Evolutionary conservation across 495 filamentous ascomycete genomes (phyloP).

Genomic region (Rusavskia elegans): DNA sequence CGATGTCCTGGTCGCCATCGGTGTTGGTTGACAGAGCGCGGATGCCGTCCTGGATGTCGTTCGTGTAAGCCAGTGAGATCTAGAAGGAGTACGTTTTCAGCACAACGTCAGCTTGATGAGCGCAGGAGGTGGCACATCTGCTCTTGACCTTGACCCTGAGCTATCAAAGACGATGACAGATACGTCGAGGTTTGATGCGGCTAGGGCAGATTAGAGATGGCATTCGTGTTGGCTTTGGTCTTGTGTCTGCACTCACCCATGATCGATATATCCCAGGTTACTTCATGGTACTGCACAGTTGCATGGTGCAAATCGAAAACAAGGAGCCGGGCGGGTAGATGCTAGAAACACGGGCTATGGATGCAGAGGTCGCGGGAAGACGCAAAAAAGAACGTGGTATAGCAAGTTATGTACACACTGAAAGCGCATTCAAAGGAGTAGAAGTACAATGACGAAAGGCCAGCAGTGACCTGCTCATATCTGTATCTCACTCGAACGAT

Average conservation of each 20-base stretch:
- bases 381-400: too few relatives aligned
- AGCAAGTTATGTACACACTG: too few relatives aligned
- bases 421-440: too few relatives aligned
- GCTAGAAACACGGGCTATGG: too few relatives aligned
- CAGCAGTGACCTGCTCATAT: too few relatives aligned
- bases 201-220: slow-evolving; percentile 1
- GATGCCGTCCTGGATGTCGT: slow-evolving; percentile 41
- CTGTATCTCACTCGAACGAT: too few relatives aligned
- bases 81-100: slow-evolving; percentile 13
- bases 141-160: background rate
- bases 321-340: too few relatives aligned
- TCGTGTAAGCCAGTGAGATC: slow-evolving; percentile 49
- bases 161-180: slow-evolving; percentile 11
- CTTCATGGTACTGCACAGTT: background rate
- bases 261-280: background rate
- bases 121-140: background rate
- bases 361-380: too few relatives aligned
- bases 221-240: background rate
- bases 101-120: slow-evolving; percentile 14
- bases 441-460: too few relatives aligned
- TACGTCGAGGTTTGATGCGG: slow-evolving; percentile 10
- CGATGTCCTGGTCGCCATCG: slow-evolving; percentile 36
- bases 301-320: too few relatives aligned
- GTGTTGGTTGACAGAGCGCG: slow-evolving; percentile 54
- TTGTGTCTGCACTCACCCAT: too few relatives aligned